Evolutionary conservation across 83 land plant species (phyloP), one percentile per base, ranked within the genome.

Genomic region (Larix sibirica): DNA sequence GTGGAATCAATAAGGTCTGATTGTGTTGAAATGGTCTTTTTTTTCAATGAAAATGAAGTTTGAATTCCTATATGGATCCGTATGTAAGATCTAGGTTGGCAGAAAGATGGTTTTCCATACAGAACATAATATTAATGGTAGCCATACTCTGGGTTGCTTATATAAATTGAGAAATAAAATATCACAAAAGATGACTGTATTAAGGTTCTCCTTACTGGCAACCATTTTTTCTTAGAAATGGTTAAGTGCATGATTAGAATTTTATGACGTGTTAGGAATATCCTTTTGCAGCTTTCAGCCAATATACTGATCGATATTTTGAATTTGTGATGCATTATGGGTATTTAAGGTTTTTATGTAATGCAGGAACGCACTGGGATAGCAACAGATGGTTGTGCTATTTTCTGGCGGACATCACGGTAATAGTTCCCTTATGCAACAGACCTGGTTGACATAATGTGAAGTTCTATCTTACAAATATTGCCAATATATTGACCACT

Each of bases 341-440:
- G 21, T 42, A 42, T 40, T 73, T 0, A 20, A 23, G 23, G 40
- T 73, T 73, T 21, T 73, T 42, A 18, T n/a, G 24, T 69, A 40
- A 23, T 88, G 68, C 83, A 89, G 91, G 83, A 82, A 40, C 91
- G 91, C 56, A 89, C 91, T 33, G 91, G 91, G 31, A 21, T 13
- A 18, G 83, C 91, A 13, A 81, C 31, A 56, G 99, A 97, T 91
- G 99, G 99, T 20, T 97, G 99, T 90, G 96, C 99, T 66, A 90
- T 96, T 24, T 97, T 97, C 77, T 97, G 99, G 99, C 91, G 96
- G 62, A 76, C 58, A 10, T 85, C 84, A n/a, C 88, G 91, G 95
- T 92, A 89, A 24, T 78, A 78, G 12, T 50, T 9, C 56, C 56
- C 9, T 50, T 50, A 50, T 50, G 56, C 56, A 50, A 50, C 56